phyloP scores from a whole-genome alignment of 1,284 basidiomycete species.

The Naganishia sp. region DNA sequence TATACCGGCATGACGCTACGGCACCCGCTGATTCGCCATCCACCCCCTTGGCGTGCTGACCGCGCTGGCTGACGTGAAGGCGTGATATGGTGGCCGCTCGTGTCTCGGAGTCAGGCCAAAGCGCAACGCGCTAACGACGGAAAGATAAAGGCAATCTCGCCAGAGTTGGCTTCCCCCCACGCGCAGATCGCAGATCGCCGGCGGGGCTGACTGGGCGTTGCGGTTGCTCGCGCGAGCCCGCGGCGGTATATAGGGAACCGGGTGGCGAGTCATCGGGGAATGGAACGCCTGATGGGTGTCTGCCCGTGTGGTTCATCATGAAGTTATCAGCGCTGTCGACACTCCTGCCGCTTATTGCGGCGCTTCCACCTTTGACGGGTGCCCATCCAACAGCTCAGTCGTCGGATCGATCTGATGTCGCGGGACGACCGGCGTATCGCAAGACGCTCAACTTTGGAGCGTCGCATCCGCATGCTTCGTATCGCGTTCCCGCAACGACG shows the following conservation, averaged over 20 bases:
- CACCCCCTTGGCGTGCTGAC: no score
- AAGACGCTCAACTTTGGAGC: slow-evolving; percentile 65
- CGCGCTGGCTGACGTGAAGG: neutral
- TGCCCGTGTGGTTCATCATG: slow-evolving; percentile 3
- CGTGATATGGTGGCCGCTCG: neutral
- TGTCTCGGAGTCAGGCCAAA: neutral
- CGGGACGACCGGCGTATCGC: slow-evolving; percentile 40
- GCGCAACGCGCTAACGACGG: neutral
- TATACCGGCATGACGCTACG: no score
- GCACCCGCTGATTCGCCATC: no score
- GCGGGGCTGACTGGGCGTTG: neutral
- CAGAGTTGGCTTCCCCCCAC: neutral
- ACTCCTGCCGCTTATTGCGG: slow-evolving; percentile 50
- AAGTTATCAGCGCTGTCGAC: slow-evolving; percentile 34
- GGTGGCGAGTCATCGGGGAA: neutral
- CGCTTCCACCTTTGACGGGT: slow-evolving; percentile 36
- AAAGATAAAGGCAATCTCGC: slow-evolving; percentile 9
- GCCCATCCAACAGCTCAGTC: slow-evolving; percentile 32
- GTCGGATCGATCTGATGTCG: slow-evolving; percentile 8
- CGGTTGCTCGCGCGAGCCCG: slow-evolving; percentile 1
- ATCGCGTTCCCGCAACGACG: slow-evolving; percentile 45
- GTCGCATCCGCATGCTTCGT: slow-evolving; percentile 68
- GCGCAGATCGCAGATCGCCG: slow-evolving; percentile 8
- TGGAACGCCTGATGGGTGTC: no score
- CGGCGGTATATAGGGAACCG: slow-evolving; percentile 10